Evolutionary conservation across 129 eudicot species (phyloP), one percentile per base, ranked within the genome.

Genomic region (Arctium lappa): DNA sequence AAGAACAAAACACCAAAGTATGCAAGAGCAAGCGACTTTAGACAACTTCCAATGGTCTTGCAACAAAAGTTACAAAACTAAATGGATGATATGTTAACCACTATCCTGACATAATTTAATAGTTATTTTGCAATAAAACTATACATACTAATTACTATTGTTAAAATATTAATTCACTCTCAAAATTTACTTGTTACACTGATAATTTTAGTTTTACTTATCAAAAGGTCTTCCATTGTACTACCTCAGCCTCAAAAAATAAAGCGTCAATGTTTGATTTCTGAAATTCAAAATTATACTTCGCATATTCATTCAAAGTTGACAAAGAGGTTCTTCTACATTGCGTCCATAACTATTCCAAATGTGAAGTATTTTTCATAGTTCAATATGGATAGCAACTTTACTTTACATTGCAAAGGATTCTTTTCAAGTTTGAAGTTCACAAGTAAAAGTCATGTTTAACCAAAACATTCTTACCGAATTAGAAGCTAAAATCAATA

Each of bases 171-270:
- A 42, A 70, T 70, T 18, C 69, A 48, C 48, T 50, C 65, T 69
- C 48, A 42, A 60, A 69, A 13, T 42, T 42, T 15, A n/a, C 42
- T 30, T 37, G 8, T 31, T 39, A 42, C 65, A 40, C 10, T 69
- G n/a, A 79, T 68, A 18, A 69, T 39, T 40, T 29, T 27, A 78
- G 38, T 27, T 65, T 38, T n/a, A 32, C 62, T 32, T 16, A 77
- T 60, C 80, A 77, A n/a, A 77, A n/a, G 80, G n/a, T 77, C 80
- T 56, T 77, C 72, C 36, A 77, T 34, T 18, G 18, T 13, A 76
- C 46, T 76, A 33, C 46, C 80, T 53, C 48, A 1, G 5, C 39
- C 81, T 12, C 13, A 16, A 62, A 66, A 66, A 18, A 27, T 15
- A 62, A 37, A 18, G 73, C 39, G 13, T 36, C 72, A 12, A 9